phyloP scores from a whole-genome alignment of 2,329 filamentous ascomycete genomes.

The Colletotrichum lindemuthianum region DNA sequence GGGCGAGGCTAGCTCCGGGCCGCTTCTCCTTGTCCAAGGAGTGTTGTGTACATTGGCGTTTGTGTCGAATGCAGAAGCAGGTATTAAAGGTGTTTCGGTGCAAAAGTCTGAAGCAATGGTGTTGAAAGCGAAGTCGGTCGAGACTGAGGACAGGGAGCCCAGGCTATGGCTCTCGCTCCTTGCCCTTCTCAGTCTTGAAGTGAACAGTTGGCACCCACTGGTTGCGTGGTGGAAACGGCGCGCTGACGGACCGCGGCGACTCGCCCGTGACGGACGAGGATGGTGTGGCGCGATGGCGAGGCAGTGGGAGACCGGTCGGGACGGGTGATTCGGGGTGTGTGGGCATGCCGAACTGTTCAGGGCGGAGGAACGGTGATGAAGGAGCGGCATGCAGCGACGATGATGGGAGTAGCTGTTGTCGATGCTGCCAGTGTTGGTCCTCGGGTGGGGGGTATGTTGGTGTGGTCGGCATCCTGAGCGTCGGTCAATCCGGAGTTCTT shows the following conservation, averaged over 20 bases:
- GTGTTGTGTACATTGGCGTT: conserved; percentile 48
- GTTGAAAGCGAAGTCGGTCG: conserved; percentile 37
- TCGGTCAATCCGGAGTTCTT: conserved; percentile 64
- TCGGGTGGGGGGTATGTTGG: conserved; percentile 57
- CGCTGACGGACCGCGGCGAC: conserved; percentile 44
- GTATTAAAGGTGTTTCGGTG: conserved; percentile 40
- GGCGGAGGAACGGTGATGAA: conserved; percentile 56
- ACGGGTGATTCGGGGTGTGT: conserved; percentile 58
- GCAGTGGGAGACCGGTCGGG: conserved; percentile 45
- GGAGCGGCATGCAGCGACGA: conserved; percentile 50
- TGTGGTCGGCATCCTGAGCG: conserved; percentile 62
- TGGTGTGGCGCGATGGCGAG: conserved; percentile 48
- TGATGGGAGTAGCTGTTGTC: conserved; percentile 40
- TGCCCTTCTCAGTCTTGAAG: conserved; percentile 34
- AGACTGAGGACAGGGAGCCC: conserved; percentile 47
- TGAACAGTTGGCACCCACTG: conserved; percentile 17
- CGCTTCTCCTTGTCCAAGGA: conserved; percentile 43
- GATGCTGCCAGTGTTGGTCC: conserved; percentile 43
- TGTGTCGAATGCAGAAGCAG: conserved; percentile 42
- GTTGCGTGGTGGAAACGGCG: conserved; percentile 34
- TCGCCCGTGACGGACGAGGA: conserved; percentile 36
- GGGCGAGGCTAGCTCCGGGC: conserved; percentile 39
- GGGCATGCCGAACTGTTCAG: conserved; percentile 55
- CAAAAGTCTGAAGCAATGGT: conserved; percentile 36
- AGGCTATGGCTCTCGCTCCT: conserved; percentile 45